A percentile compares a stretch with the other conserved stretches of the same genome.
phyloP scores from a whole-genome alignment of 352 stramenopile species.

The Hyaloperonospora brassicae region DNA sequence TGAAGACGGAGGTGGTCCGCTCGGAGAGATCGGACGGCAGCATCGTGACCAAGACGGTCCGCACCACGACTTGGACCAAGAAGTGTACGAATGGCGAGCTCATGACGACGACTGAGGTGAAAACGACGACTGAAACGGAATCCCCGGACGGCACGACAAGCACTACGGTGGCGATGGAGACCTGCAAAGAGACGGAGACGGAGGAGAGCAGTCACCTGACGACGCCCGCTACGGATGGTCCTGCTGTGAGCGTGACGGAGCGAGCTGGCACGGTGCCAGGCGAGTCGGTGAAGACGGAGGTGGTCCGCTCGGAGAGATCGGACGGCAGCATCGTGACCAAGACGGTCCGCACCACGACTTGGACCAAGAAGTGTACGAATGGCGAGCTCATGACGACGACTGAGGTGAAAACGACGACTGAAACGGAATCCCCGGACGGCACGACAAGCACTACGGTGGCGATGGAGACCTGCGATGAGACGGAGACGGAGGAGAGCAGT shows the following conservation, averaged over 20 bases:
- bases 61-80: too few species aligned
- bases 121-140: slow-evolving; percentile 7
- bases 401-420: slow-evolving; percentile 10
- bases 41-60: too few species aligned
- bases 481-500: too few species aligned
- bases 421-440: slow-evolving; percentile 5
- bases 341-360: slow-evolving; percentile 5
- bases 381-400: slow-evolving; percentile 2
- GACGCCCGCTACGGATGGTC: slow-evolving; percentile 3
- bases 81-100: too few species aligned
- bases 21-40: too few species aligned
- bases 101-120: too few species aligned
- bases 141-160: slow-evolving; percentile 1
- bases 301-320: slow-evolving; percentile 8
- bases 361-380: not conserved
- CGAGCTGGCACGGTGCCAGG: slow-evolving; percentile 2
- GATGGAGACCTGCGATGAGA: slow-evolving; percentile 12
- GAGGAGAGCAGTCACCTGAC: not conserved
- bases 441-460: slow-evolving; percentile 1
- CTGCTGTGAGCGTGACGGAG: slow-evolving; percentile 9
- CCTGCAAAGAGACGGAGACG: slow-evolving; percentile 4
- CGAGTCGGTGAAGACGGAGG: slow-evolving; percentile 10
- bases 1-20: too few species aligned
- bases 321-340: slow-evolving; percentile 12
- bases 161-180: slow-evolving; percentile 10